Base-by-base conservation (phyloP, 2,329 filamentous ascomycete species). In the Pezicula neosporulosa region DNA sequence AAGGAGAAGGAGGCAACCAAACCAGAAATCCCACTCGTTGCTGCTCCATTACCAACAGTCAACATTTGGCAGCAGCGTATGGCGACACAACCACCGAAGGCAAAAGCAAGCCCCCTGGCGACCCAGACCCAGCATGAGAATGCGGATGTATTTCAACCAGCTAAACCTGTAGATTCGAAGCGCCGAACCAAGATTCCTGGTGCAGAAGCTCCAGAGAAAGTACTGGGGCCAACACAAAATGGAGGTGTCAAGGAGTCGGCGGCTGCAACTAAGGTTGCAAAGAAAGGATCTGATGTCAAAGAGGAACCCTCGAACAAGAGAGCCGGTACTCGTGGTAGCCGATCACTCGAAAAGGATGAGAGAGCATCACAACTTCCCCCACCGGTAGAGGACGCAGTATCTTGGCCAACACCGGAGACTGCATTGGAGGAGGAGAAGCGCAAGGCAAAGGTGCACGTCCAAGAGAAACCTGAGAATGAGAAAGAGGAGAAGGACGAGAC, bases 361-460 rank as follows among this genome's bases (percentile, higher is more conserved):
- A 69, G 66, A 19, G 44, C 53, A n/a, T 66, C 65, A 13, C 63
- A 69, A 43, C 66, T 72, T 39, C 75, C 81, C 33, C 89, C 89
- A 24, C 78, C 89, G 2, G 86, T 90, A 44, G 84, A 81, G 52
- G 92, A 97, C 68, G 79, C 89, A 46, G 75, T 83, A 48, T 85
- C 85, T 18, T 99, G 94, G 94, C 94, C 94, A 15, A 97, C 93
- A 3, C 91, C 91, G 0, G 90, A 96, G 60, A 85, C 78, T 46
- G 87, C 85, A 2, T 82, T 86, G 48, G 84, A 86, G 46, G 90
- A 94, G 60, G 82, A 88, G 55, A 89, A 89, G 71, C 85, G 86
- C 63, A 91, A 90, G 68, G 71, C 77, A 2, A 76, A 82, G 48
- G 78, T 85, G 50, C 90, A 90, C 68, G 72, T 75, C 48, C 21